Base-by-base conservation (phyloP, 495 filamentous ascomycete species). In the Tuber borchii region DNA sequence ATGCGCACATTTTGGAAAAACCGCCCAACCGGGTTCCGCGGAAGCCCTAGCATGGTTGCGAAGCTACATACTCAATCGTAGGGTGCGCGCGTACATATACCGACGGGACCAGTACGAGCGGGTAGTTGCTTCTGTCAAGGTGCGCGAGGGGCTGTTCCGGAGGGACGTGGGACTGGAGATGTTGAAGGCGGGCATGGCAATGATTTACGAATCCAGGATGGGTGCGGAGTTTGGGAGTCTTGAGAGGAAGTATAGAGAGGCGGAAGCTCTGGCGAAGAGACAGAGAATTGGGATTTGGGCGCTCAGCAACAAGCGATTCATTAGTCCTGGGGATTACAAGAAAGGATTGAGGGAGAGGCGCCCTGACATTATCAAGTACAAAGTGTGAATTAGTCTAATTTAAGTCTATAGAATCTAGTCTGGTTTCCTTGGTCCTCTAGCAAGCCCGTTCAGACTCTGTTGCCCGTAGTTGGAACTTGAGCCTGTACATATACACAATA, bases 291-390 rank as follows among this genome's bases (percentile, higher is more conserved):
- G 95, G 3, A 90, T 99, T 85, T 98, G 95, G 95, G 83, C 74
- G 45, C 85, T 83, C 26, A 85, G 86, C 40, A 83, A 80, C 77
- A 87, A 87, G 77, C 86, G 86, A 65, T 88, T 90, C 75, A 93
- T 97, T 85, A 95, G 90, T 83, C 95, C 94, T 44, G 87, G 93
- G 73, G 92, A 91, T 69, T 99, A 92, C 83, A 99, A 99, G 87
- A 91, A 85, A 45, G 77, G 84, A 22, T 81, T 84, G 77, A 86
- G 85, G 78, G 84, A 85, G 69, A 84, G 85, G 77, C 85, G 48
- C 7, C 65, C 14, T 65, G 26, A 65, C 4, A 17, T 31, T 31
- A 17, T 26, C 56, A 34, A 34, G 26, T 34, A 65, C 26, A 2
- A 17, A 31, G 56, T 34, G 26, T 31, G 56, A 34, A 65, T 19